A percentile compares a stretch with the other conserved stretches of the same genome.
Evolutionary conservation across 768 basidiomycete genomes (phyloP).

Genomic region (Antrodiella citrinella): DNA sequence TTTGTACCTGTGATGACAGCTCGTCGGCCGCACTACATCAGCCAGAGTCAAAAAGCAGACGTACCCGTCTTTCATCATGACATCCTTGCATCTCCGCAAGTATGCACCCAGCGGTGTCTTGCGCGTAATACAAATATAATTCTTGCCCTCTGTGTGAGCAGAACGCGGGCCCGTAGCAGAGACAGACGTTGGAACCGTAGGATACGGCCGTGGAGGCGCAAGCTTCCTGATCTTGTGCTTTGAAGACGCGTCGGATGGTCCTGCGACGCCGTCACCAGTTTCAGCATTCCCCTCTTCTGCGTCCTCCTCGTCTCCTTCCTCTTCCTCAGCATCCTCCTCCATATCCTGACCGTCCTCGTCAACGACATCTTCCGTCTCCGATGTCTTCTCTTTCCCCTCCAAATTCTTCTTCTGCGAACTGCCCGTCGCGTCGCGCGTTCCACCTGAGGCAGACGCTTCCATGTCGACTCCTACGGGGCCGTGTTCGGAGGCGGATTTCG

Average conservation of each 20-base stretch:
- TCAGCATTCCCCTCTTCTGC: background rate
- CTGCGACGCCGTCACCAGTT: background rate
- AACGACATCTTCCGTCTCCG: too few relatives aligned
- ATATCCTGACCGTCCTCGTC: background rate
- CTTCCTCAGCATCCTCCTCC: background rate
- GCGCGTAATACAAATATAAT: conserved; percentile 72
- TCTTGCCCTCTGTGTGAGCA: conserved; percentile 72
- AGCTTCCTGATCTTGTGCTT: conserved; percentile 50
- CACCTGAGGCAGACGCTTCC: too few relatives aligned
- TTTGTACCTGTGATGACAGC: conserved; percentile 45
- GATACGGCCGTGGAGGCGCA: conserved; percentile 65
- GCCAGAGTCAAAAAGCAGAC: conserved; percentile 12
- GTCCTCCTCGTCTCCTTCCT: background rate
- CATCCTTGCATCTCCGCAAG: conserved; percentile 67
- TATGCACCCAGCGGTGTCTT: conserved; percentile 67
- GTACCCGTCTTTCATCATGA: conserved; percentile 67
- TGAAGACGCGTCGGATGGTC: background rate
- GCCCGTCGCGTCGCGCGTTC: too few relatives aligned
- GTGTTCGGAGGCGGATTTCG: background rate
- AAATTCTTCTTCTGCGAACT: too few relatives aligned
- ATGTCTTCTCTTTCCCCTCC: background rate
- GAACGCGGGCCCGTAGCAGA: conserved; percentile 78
- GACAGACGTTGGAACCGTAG: conserved; percentile 65
- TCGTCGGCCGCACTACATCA: background rate
- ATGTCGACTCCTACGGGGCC: too few relatives aligned